These are phyloP conservation scores for Takakia lepidozioides DNA, from an alignment of 225 moss, liverwort and hornwort species.

Conservation along the genomic window DNA sequence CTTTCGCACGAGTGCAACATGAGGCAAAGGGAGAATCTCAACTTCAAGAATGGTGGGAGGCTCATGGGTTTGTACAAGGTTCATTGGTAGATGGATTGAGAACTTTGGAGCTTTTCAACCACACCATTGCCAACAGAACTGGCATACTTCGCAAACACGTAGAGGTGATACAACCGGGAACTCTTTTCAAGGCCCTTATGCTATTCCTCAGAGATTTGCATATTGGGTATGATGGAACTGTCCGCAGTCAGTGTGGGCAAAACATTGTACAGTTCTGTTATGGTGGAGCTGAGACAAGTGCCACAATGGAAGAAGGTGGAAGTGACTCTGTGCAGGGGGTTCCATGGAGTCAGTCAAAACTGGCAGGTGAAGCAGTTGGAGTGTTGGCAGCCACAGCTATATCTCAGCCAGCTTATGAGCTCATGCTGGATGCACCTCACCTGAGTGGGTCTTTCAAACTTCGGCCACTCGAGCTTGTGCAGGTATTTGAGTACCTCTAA, in stretches of 20 bases:
- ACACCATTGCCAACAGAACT: constrained; percentile 59
- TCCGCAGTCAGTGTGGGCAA: constrained; percentile 58
- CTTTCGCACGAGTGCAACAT: constrained; percentile 15
- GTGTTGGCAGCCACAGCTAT: constrained; percentile 74
- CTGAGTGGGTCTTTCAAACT: constrained; percentile 58
- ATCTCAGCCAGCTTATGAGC: constrained; percentile 74
- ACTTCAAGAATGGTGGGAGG: constrained; percentile 52
- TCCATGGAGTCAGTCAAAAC: constrained; percentile 31
- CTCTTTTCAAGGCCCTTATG: constrained; percentile 83
- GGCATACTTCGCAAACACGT: constrained; percentile 48
- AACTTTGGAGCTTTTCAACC: constrained; percentile 60
- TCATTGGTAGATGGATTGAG: constrained; percentile 83
- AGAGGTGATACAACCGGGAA: constrained; percentile 75
- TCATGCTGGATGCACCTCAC: constrained; percentile 64
- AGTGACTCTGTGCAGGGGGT: constrained; percentile 18
- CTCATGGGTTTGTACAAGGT: constrained; percentile 47
- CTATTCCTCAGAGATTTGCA: constrained; percentile 67
- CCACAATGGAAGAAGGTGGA: constrained; percentile 4
- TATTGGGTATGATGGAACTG: constrained; percentile 74
- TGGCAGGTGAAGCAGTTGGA: constrained; percentile 80
- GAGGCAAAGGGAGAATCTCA: constrained; percentile 10
- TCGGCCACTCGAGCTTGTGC: constrained; percentile 61
- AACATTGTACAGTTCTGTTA: constrained; percentile 66
- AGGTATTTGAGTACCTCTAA: constrained; percentile 49
- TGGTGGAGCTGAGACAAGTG: constrained; percentile 29